These are phyloP conservation scores for Stephania japonica DNA, from an alignment of 164 flowering plant genomes.

Conservation along the genomic window DNA sequence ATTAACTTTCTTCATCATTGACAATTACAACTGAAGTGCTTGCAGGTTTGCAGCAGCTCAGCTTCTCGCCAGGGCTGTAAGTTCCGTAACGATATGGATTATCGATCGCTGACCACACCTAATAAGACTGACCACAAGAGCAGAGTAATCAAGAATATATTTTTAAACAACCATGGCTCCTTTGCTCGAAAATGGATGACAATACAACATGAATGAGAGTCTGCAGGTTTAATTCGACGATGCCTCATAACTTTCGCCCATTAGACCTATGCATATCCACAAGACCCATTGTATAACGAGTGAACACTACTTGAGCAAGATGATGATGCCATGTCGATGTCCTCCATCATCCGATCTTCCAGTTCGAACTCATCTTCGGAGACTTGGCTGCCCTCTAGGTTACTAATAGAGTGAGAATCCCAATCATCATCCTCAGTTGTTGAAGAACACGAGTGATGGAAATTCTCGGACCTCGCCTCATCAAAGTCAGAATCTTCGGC, in stretches of 20 bases:
- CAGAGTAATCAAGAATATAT: background rate
- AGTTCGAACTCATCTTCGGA: conserved; percentile 14
- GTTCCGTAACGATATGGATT: background rate
- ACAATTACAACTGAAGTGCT: background rate
- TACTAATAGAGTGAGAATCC: conserved; percentile 16
- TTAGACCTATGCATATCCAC: conserved; percentile 13
- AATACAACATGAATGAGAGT: background rate
- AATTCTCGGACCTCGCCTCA: conserved; percentile 16
- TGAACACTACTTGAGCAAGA: conserved; percentile 21
- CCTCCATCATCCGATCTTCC: conserved; percentile 14
- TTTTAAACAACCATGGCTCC: background rate
- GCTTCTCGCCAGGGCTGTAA: background rate
- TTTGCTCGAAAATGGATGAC: background rate
- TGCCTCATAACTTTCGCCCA: conserved; percentile 2
- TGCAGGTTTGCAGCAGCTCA: conserved; percentile 3
- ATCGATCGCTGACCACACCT: background rate
- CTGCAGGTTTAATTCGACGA: background rate
- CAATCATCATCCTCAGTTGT: conserved; percentile 21
- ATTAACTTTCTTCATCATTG: background rate
- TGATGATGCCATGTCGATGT: conserved; percentile 9
- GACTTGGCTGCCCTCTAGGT: conserved; percentile 11
- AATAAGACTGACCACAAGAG: background rate
- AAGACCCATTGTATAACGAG: conserved; percentile 19
- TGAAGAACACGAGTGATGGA: conserved; percentile 16
- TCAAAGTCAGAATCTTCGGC: conserved; percentile 6